Base-by-base conservation (phyloP, 2,329 filamentous ascomycete species). In the Botrytis porri region DNA sequence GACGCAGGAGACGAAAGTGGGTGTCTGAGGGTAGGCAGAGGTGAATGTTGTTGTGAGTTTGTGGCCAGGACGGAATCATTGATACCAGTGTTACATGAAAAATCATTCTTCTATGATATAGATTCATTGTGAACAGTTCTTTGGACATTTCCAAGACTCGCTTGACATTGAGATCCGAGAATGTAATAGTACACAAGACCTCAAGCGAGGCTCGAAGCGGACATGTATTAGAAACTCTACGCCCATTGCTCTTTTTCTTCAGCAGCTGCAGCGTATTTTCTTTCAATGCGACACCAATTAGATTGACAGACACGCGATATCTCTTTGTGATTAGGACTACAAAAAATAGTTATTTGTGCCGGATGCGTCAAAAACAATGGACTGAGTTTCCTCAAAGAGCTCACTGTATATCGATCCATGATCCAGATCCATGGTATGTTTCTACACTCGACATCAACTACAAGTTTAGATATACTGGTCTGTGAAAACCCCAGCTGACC, bases 331-430 rank as follows among this genome's bases (percentile, higher is more conserved):
- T 60, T 22, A 18, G 18, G 25, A 20, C 25, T 32, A 39, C 22
- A 20, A 45, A 22, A 61, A 41, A 51, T 20, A 9, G 1, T 12
- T 18, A 9, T 12, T 2, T 35, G 7, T 45, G 37, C 66, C 66
- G 66, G 51, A 69, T 69, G 66, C 66, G 22, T 69, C 54, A 45
- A 60, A 20, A 61, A 69, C n/a, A 69, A 69, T n/a, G 12, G 43
- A 35, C 41, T 10, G 7, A n/a, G 29, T 25, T 12, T 20, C 35
- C 39, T 45, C 22, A 69, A 69, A 69, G 66, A 61, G n/a, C 48
- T 22, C 10, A 32, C 20, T 22, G 10, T 67, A 41, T 54, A 48
- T 29, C 41, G 48, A 67, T n/a, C 14, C 29, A 29, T 54, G 25
- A 54, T 54, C 16, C 8, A 54, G 35, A 57, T 20, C 9, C 39